These are phyloP conservation scores for Marvania coccoides DNA, from an alignment of 139 green algal species.

Conservation along the genomic window DNA sequence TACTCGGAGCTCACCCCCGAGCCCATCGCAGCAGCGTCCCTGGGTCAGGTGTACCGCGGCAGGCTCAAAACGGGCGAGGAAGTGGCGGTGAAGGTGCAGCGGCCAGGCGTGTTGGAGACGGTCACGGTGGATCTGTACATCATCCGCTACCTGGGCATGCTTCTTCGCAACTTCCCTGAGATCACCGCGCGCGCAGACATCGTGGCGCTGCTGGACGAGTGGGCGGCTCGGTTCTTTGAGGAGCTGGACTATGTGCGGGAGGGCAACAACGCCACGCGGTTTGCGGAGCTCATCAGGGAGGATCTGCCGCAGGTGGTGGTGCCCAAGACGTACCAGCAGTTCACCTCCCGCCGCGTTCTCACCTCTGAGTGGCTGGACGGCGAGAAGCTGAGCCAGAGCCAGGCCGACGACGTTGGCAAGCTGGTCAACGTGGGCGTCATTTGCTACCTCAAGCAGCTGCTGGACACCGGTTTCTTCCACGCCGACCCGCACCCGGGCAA, in stretches of 20 bases:
- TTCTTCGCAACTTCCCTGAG: constrained; percentile 47
- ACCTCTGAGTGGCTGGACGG: constrained; percentile 81
- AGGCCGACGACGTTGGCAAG: constrained; percentile 77
- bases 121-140: constrained; percentile 89
- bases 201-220: constrained; percentile 95
- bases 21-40: constrained; percentile 82
- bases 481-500: constrained; percentile 81
- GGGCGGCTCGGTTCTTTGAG: constrained; percentile 94
- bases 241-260: constrained; percentile 97
- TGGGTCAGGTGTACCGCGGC: constrained; percentile 89
- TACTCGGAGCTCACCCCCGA: constrained; percentile 77
- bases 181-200: constrained; percentile 67
- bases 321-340: constrained; percentile 73
- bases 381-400: constrained; percentile 72
- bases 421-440: constrained; percentile 97
- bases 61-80: constrained; percentile 59
- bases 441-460: constrained; percentile 96
- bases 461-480: constrained; percentile 74
- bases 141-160: constrained; percentile 62
- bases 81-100: constrained; percentile 97
- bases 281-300: constrained; percentile 76
- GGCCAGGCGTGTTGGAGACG: constrained; percentile 78
- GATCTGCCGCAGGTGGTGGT: constrained; percentile 98
- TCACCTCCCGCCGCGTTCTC: constrained; percentile 79
- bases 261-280: constrained; percentile 73